Percentiles rank a stretch among this genome's conserved stretches.
These are phyloP conservation scores for Wickerhamiella shivajii DNA, from an alignment of 805 yeast genomes.

Conservation along the genomic window DNA sequence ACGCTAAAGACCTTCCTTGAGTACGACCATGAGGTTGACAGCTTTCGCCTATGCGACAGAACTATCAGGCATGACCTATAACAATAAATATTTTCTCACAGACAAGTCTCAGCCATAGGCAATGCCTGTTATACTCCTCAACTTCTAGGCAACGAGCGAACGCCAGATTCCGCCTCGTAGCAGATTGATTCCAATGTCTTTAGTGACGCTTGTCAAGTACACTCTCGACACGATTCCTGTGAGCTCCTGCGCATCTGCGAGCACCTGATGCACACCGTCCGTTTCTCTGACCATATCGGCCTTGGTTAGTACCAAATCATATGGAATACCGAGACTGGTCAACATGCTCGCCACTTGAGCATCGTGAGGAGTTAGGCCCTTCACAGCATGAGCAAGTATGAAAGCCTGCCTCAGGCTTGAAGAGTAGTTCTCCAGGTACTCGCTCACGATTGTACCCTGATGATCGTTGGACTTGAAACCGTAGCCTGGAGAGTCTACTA, in stretches of 20 bases:
- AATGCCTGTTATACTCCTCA: too few species aligned
- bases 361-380: slow-evolving; percentile 49
- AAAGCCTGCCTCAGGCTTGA: slow-evolving; percentile 42
- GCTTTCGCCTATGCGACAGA: too few species aligned
- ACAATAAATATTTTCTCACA: too few species aligned
- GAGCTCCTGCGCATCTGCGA: not conserved
- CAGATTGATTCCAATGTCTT: slow-evolving; percentile 1
- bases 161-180: slow-evolving; percentile 15
- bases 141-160: too few species aligned
- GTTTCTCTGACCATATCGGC: slow-evolving; percentile 31
- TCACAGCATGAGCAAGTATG: slow-evolving; percentile 44
- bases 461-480: slow-evolving; percentile 50
- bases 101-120: too few species aligned
- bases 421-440: slow-evolving; percentile 41
- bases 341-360: slow-evolving; percentile 36
- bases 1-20: too few species aligned
- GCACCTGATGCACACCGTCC: not conserved
- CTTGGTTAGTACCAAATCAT: slow-evolving; percentile 65
- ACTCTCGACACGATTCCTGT: not conserved
- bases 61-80: too few species aligned
- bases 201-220: not conserved
- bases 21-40: too few species aligned
- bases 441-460: slow-evolving; percentile 59
- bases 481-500: slow-evolving; percentile 86
- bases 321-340: slow-evolving; percentile 42